phyloP scores from a whole-genome alignment of 768 basidiomycete genomes.

The Chalciporus chontae region DNA sequence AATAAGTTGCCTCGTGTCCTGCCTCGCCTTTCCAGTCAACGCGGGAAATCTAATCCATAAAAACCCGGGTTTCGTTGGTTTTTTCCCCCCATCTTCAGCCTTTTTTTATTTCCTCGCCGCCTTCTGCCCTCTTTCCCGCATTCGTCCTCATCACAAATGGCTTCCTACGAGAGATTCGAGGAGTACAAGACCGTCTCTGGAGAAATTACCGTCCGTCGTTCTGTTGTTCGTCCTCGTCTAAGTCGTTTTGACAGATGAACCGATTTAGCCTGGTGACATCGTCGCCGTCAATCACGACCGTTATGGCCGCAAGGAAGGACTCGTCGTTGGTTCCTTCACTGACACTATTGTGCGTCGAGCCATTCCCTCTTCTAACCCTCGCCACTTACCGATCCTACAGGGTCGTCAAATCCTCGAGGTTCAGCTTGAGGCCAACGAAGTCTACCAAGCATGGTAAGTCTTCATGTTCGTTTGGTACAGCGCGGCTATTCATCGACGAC shows the following conservation, averaged over 20 bases:
- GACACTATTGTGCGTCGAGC: constrained; percentile 59
- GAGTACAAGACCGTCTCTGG: constrained; percentile 29
- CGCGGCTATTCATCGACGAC: constrained; percentile 5
- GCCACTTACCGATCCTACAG: constrained; percentile 34
- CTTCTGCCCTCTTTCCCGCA: constrained; percentile 16
- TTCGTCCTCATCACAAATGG: constrained; percentile 33
- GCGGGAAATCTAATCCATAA: constrained; percentile 48
- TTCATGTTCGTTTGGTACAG: neutral
- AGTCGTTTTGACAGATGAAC: constrained; percentile 2
- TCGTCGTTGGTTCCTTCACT: constrained; percentile 72
- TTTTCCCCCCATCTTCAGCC: constrained; percentile 25
- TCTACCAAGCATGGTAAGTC: constrained; percentile 65
- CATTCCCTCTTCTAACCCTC: neutral
- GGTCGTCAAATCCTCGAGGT: constrained; percentile 82
- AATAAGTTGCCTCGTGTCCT: constrained; percentile 45
- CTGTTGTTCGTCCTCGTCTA: neutral
- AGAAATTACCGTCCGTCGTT: constrained; percentile 34
- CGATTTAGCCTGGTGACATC: constrained; percentile 67
- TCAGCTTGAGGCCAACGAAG: constrained; percentile 64
- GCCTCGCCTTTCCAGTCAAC: constrained; percentile 39
- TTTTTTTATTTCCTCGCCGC: constrained; percentile 26
- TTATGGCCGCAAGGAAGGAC: constrained; percentile 68
- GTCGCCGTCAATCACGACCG: constrained; percentile 68
- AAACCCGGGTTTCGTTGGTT: constrained; percentile 31
- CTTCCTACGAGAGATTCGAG: constrained; percentile 34